These are phyloP conservation scores for Acanthamoeba royreba DNA, from an alignment of 208 protist genomes.

Conservation along the genomic window DNA sequence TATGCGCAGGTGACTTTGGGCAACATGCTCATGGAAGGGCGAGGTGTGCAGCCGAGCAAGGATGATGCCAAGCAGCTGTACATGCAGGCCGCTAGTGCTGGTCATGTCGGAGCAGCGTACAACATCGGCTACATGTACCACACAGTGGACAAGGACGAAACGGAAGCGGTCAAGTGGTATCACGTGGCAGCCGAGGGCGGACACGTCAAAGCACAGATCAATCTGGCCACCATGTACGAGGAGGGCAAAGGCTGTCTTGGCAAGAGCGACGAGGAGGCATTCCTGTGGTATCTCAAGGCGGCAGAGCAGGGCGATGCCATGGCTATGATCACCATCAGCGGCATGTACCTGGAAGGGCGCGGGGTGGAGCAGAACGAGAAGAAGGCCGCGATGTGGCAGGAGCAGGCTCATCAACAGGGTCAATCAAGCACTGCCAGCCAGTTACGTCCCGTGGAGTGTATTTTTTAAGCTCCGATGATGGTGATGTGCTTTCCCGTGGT, in stretches of 20 bases:
- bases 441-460: too few relatives aligned
- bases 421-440: too few relatives aligned
- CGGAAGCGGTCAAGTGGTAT: neutral
- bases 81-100: too few relatives aligned
- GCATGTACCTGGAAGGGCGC: neutral
- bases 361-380: neutral
- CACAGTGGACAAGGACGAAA: too few relatives aligned
- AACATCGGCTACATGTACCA: too few relatives aligned
- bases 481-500: too few relatives aligned
- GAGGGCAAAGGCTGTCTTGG: neutral
- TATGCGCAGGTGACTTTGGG: neutral
- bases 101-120: too few relatives aligned
- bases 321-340: neutral
- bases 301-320: neutral
- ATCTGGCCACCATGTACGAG: neutral
- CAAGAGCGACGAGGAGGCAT: neutral
- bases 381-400: neutral
- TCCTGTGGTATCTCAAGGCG: neutral
- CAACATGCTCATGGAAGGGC: neutral
- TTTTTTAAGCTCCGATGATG: too few relatives aligned
- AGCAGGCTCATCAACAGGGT: too few relatives aligned
- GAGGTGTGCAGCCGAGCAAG: neutral
- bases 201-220: neutral
- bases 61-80: too few relatives aligned
- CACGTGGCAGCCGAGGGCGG: neutral